Evolutionary conservation across 2,329 filamentous ascomycete genomes (phyloP), one percentile per base, ranked within the genome.

Genomic region (Phialophora verrucosa): DNA sequence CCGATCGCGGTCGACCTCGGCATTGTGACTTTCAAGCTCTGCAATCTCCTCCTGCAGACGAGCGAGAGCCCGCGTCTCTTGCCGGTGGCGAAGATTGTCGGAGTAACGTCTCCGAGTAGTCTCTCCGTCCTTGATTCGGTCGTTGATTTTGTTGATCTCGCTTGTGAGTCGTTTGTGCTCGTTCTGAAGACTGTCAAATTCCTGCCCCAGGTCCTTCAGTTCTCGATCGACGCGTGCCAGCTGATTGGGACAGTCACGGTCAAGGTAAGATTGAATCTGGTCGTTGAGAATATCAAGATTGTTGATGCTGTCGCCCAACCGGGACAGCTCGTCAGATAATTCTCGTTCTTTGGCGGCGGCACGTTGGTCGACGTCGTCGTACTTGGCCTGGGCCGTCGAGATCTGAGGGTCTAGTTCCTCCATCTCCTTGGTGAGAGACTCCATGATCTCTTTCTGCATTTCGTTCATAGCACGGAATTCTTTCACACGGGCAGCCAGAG

Each of bases 1-100:
- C 14, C 88, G 88, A 63, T 90, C 86, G 72, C 92, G 91, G 78
- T 98, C 93, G 51, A 91, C 90, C 69, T 91, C 89, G 0, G 92
- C 93, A 75, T 95, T 91, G 69, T 92, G 89, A 11, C 85, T 84
- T 77, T 93, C 88, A 5, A 99, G 84, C 66, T 91, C 86, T 49
- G 81, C 78, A 69, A 99, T 93, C 67, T 95, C 91, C 20, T 78
- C 77, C 62, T 86, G 81, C 6, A 97, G 84, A 3, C 81, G 82
- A 50, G 91, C 84, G 1, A 97, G 83, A 44, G 89, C 84, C 62
- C 88, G 85, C 63, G 88, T 83, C 67, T 91, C 90, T 75, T 90
- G 90, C 65, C 95, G 91, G 76, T 93, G 97, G 69, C 89, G 89
- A 59, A 98, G 81, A 73, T 99, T 99, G 76, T 98, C 93, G 25